Evolutionary conservation across 176 grass and related monocot species (phyloP), one percentile per base, ranked within the genome.

Genomic region (Calamus simplicifolius): DNA sequence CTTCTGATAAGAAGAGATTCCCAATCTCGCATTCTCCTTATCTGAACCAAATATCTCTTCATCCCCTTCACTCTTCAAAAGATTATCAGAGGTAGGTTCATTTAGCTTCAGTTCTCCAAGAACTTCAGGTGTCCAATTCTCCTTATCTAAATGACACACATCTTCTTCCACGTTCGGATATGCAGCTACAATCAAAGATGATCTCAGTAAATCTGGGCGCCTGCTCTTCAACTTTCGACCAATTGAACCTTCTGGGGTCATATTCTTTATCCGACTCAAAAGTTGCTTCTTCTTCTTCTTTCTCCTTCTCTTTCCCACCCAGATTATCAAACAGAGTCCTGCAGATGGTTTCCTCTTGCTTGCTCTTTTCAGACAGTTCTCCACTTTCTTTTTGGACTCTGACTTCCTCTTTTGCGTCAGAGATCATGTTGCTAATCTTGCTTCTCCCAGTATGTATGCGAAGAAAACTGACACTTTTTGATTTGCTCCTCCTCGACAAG

Each of bases 391-490:
- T 35, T 4, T 16, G 4, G 3, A 23, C 3, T 16, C 18, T 29
- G 21, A 15, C 27, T 54, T 56, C 27, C 16, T 4, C 76, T 51
- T 77, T 63, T 18, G 29, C 10, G 51, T 19, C 66, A 59, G 56
- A 55, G 64, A 56, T 76, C 71, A 67, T 43, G 62, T 62, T 10
- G 18, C 64, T 71, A 26, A 12, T 70, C 58, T 50, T 80, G 59
- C 30, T 85, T 49, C 63, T 77, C 60, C 79, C 76, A 25, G 84
- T 98, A 61, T 86, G 78, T 66, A 92, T 57, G 29, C 43, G 51
- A 62, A 98, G 94, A 51, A 72, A 79, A 63, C 86, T 85, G 28
- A 98, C 57, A 58, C 79, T 81, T 64, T 79, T 93, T 8, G 86
- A 83, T 71, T 93, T 98, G 70, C 72, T 28, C 67, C 71, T 77